Percentiles rank a stretch among this genome's conserved stretches.
phyloP scores from a whole-genome alignment of 345 rosid genomes.

The Capsella bursapastoris region DNA sequence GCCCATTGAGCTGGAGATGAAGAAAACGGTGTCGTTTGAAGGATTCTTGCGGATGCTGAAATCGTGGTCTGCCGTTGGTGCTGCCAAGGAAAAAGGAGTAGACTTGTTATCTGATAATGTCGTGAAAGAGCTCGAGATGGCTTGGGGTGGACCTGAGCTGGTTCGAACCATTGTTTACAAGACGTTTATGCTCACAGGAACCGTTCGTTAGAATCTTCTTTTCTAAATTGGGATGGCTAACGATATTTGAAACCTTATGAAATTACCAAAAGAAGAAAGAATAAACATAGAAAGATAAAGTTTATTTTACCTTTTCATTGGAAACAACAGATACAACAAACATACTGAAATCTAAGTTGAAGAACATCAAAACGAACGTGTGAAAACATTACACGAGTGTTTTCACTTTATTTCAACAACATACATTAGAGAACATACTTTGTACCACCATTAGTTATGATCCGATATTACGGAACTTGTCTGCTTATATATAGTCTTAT shows the following conservation, averaged over 20 bases:
- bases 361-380: background rate
- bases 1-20: conserved; percentile 57
- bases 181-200: conserved; percentile 70
- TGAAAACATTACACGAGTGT: background rate
- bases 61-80: conserved; percentile 54
- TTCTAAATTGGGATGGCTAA: background rate
- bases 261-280: background rate
- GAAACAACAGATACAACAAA: background rate
- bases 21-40: conserved; percentile 54
- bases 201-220: conserved; percentile 38
- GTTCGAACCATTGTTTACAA: conserved; percentile 53
- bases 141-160: conserved; percentile 62
- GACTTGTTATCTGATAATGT: conserved; percentile 58
- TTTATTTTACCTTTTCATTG: background rate
- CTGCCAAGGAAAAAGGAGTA: conserved; percentile 62
- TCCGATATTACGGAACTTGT: background rate
- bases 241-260: background rate
- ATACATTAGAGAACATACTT: background rate
- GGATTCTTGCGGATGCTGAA: conserved; percentile 53
- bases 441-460: background rate
- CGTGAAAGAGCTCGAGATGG: conserved; percentile 55
- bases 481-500: background rate
- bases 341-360: background rate
- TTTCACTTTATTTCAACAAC: conserved; percentile 9
- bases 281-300: background rate